phyloP scores from a whole-genome alignment of 306 rosid genomes.

The Castanea mollissima region DNA sequence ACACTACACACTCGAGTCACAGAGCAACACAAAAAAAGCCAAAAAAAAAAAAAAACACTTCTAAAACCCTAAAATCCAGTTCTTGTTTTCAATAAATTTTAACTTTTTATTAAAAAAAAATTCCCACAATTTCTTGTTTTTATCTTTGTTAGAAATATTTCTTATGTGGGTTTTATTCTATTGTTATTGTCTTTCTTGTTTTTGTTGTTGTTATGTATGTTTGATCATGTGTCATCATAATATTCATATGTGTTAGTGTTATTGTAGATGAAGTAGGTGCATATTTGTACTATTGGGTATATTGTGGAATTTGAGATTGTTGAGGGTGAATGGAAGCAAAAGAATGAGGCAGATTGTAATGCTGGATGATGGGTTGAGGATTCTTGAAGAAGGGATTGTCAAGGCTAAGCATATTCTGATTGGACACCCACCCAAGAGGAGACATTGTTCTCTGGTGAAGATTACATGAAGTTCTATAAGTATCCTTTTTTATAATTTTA shows the following conservation, averaged over 20 bases:
- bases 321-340: background rate
- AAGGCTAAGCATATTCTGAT: background rate
- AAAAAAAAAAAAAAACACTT: no score
- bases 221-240: background rate
- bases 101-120: no score
- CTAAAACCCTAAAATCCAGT: no score
- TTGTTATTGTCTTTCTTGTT: background rate
- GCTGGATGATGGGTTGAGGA: slow-evolving; percentile 3
- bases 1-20: no score
- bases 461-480: background rate
- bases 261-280: background rate
- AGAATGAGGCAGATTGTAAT: background rate
- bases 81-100: no score
- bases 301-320: background rate
- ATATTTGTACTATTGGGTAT: background rate
- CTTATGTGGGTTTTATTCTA: background rate
- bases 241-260: background rate
- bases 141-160: background rate
- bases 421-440: background rate
- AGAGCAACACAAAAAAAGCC: no score
- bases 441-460: background rate
- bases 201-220: background rate
- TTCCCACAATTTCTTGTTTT: background rate
- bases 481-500: background rate
- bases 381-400: slow-evolving; percentile 7